Base-by-base conservation (phyloP, 164 flowering plant species). In the Nymphaea thermarum region DNA sequence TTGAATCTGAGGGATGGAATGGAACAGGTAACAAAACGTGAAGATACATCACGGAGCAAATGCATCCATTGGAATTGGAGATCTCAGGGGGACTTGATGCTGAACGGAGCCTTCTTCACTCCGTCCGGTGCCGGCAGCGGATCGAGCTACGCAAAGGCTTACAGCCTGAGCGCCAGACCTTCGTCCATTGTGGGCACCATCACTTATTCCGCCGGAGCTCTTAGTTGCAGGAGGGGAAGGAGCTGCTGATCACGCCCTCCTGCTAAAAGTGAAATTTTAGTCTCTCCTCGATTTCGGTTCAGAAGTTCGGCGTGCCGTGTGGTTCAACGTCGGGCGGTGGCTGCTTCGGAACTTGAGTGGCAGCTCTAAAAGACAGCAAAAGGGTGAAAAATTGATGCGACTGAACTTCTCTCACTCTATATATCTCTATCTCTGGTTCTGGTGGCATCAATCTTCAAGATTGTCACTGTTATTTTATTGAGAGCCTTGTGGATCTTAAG, bases 21-120 rank as follows among this genome's bases (percentile, higher is more conserved):
- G 55, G 25, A 8, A 15, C 43, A 88, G 93, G 83, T 87, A 71
- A 88, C 94, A 0, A 86, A 92, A 78, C 87, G 96, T 74, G 86
- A 82, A n/a, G 79, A 81, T 10, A 79, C 87, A 5, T 4, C 66
- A 0, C 73, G 78, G 63, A 57, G 55, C 0, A 78, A 8, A 43
- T 88, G 98, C 95, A 78, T 65, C 71, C 42, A 66, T 0, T 87
- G 96, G 95, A 76, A 70, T 67, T 92, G 96, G 96, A 85, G 77
- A 75, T 92, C 98, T 8, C 82, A 86, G 62, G 77, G 80, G 3
- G 96, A 92, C 63, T 17, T 83, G 42, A 47, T 85, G 72, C 36
- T 83, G 80, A 88, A 90, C 47, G 96, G 95, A 18, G 95, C 98
- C 10, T 82, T 73, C 75, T 91, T 91, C 75, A 81, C 84, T 0